Base-by-base conservation (phyloP, 768 basidiomycete genomes). In the Amanita polypyramis region DNA sequence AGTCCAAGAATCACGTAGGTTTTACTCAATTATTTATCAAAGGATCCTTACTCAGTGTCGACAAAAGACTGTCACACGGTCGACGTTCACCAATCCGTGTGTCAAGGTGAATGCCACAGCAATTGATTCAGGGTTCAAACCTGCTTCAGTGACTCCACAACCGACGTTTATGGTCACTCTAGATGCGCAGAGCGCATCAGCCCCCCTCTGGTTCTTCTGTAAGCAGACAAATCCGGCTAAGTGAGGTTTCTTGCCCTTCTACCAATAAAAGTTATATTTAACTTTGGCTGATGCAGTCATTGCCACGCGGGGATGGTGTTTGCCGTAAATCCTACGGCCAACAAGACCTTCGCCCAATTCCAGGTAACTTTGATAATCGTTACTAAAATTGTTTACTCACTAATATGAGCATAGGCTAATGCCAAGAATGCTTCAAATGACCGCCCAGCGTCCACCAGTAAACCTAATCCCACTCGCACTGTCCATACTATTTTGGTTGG, bases 191-290 rank as follows among this genome's bases (percentile, higher is more conserved):
- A 64, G 75, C 56, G 61, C 65, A 12, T 60, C 66, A 10, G 54
- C 65, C 1, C 76, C 80, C 7, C 60, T 77, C 19, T 82, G 79
- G 79, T 80, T 81, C 70, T 78, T 67, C 70, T 81, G 78, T 52
- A 68, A 65, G 10, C 77, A 80, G 61, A 67, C 64, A 1, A 55
- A 12, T 11, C 59, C 65, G 30, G 58, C 49, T 5, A 65, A 61
- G 39, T 43, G 20, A 30, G 21, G 5, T 11, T 14, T 2, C 15
- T 15, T 9, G 27, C 10, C 11, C 25, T n/a, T 23, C 43, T 14
- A n/a, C 6, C 21, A 8, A 1, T 20, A 5, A 35, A 14, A 30
- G 3, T 20, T 42, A 9, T 21, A 20, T n/a, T 42, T 44, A 43
- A 12, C 10, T 15, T 33, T 11, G 6, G 6, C 17, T 15, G 14